These are phyloP conservation scores for Ceratocystis diversiconidia DNA, from an alignment of 2,329 filamentous ascomycete genomes.

Conservation along the genomic window DNA sequence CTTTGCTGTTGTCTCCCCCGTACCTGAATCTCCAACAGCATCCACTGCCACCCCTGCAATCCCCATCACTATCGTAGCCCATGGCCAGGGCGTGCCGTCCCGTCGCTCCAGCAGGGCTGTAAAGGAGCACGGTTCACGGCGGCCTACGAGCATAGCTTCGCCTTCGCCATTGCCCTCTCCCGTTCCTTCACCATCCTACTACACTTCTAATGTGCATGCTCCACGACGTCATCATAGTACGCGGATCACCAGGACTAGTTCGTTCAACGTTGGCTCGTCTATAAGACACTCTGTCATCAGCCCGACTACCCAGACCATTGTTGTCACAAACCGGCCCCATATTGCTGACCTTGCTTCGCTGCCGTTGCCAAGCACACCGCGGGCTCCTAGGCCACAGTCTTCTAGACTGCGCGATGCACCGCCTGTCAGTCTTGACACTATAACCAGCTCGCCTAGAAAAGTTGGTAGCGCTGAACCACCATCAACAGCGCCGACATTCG, in stretches of 20 bases:
- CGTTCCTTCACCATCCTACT: not conserved
- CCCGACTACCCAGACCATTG: not conserved
- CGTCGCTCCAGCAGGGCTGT: constrained; percentile 6
- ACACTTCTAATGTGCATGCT: not conserved
- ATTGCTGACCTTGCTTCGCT: constrained; percentile 13
- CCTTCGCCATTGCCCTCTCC: not conserved
- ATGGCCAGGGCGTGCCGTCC: not conserved
- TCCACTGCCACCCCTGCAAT: not conserved
- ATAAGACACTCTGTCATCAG: not conserved
- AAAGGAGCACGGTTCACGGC: constrained; percentile 3
- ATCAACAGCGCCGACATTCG: not conserved
- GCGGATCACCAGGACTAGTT: constrained; percentile 2
- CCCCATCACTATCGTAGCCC: not conserved
- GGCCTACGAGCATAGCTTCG: not conserved
- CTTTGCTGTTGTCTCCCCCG: not conserved
- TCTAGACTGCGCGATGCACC: constrained; percentile 19
- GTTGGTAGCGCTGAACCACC: not conserved
- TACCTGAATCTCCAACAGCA: not conserved
- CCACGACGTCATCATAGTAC: constrained; percentile 12
- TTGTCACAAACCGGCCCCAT: not conserved
- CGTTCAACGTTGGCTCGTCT: not conserved
- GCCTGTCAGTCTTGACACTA: constrained; percentile 12
- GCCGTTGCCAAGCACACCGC: constrained; percentile 1
- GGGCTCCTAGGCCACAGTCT: not conserved
- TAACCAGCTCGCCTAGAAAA: constrained; percentile 13